Evolutionary conservation across 805 yeast species (phyloP), one percentile per base, ranked within the genome.

Genomic region (Myxozyma neotropica): DNA sequence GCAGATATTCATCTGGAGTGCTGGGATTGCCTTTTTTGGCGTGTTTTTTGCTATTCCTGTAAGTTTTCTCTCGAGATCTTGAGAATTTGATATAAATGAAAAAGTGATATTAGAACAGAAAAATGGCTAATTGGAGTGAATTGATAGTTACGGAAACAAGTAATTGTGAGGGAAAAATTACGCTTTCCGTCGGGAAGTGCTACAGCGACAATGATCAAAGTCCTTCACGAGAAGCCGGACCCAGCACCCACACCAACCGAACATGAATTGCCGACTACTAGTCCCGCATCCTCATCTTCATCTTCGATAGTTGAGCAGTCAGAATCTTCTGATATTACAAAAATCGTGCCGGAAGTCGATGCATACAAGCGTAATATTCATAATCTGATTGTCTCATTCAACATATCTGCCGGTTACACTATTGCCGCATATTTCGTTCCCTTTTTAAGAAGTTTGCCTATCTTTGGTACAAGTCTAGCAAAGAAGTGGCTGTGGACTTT

Each of bases 141-240:
- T n/a, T n/a, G n/a, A n/a, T 39, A 59, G 0, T 76, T 93, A 52
- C 79, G 98, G 63, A 83, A 82, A 62, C 96, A 91, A 71, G 96
- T 92, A 19, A 86, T 93, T 36, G 82, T 91, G n/a, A 83, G 83
- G 67, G 96, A 91, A 68, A 89, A 89, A 69, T 79, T 94, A 38
- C 89, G 92, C 1, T 93, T 93, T 70, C 99, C 99, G 0, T 88
- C 96, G 42, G 99, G 99, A 0, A 83, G 89, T 64, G 98, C 99
- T 1, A 94, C 98, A 0, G 98, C 97, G 0, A 90, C 96, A 1
- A 77, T 93, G 66, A 93, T 93, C 21, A 83, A 92, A 1, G 97
- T 94, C 0, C 78, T 93, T 35, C 96, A 89, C 73, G 86, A 88
- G 29, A 83, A 89, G 48, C 72, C 58, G 12, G 47, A 55, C 17